Evolutionary conservation across 2,329 filamentous ascomycete genomes (phyloP).

Genomic region (Cercospora berteroae): DNA sequence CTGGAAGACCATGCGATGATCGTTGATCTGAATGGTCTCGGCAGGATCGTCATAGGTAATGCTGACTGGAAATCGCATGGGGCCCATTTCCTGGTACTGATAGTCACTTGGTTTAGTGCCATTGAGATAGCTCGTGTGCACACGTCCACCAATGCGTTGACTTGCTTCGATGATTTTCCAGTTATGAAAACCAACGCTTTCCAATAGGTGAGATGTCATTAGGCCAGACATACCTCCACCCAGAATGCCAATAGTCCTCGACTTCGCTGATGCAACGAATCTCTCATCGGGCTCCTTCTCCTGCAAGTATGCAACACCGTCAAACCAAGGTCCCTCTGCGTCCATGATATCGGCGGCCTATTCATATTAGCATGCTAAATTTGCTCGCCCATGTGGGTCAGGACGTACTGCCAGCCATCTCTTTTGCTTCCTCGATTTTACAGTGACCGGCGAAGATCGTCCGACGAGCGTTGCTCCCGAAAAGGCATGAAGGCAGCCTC

Average conservation of each 20-base stretch:
- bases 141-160: constrained; percentile 60
- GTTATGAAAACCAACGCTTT: constrained; percentile 58
- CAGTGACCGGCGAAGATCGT: constrained; percentile 42
- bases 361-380: not conserved
- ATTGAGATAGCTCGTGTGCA: constrained; percentile 62
- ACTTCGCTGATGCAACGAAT: constrained; percentile 56
- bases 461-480: constrained; percentile 43
- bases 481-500: constrained; percentile 49
- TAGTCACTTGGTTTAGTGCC: constrained; percentile 60
- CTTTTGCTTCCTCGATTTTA: constrained; percentile 38
- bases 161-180: constrained; percentile 62
- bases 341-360: constrained; percentile 51
- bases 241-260: constrained; percentile 60
- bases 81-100: constrained; percentile 66
- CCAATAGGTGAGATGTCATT: constrained; percentile 54
- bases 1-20: constrained; percentile 65
- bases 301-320: constrained; percentile 60
- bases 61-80: constrained; percentile 62
- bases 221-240: constrained; percentile 66
- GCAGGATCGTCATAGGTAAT: constrained; percentile 52
- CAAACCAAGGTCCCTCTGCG: constrained; percentile 62
- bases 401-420: constrained; percentile 39
- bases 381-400: not conserved
- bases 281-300: constrained; percentile 54
- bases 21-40: constrained; percentile 58